A percentile compares a stretch with the other conserved stretches of the same genome.
Evolutionary conservation across 257 asterid species (phyloP).

Genomic region (Plantago elongata): DNA sequence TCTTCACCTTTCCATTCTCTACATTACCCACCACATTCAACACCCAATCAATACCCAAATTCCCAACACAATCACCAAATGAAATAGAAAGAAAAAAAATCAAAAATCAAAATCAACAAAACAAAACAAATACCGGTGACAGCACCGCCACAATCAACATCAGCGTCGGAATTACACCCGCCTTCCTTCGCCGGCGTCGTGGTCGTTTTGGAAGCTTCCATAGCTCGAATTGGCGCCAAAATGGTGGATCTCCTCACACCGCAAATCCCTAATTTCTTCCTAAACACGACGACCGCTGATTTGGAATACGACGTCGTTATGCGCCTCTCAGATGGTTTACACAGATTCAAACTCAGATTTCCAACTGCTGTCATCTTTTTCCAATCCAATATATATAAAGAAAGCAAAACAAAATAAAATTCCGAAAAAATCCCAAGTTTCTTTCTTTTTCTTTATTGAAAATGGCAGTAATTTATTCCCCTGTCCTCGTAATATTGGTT

Average conservation of each 20-base stretch:
- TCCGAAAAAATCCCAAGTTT: neutral
- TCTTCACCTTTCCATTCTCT: conserved; percentile 44
- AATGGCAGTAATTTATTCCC: neutral
- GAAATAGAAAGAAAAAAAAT: no score
- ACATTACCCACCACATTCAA: neutral
- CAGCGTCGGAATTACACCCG: conserved; percentile 14
- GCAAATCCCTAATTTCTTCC: conserved; percentile 22
- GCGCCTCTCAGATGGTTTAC: conserved; percentile 19
- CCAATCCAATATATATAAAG: neutral
- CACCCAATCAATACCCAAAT: neutral
- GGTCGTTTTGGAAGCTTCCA: conserved; percentile 51
- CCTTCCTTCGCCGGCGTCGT: conserved; percentile 30
- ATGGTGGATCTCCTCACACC: conserved; percentile 37
- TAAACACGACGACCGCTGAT: conserved; percentile 22
- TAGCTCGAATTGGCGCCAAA: conserved; percentile 53
- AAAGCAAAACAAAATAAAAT: neutral
- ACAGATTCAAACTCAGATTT: conserved; percentile 19
- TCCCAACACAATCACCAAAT: neutral
- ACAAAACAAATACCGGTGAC: conserved; percentile 20
- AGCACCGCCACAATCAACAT: conserved; percentile 32
- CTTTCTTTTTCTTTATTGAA: neutral
- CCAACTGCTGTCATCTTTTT: conserved; percentile 35
- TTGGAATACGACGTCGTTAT: conserved; percentile 22
- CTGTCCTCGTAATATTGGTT: no score
- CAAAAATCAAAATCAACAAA: neutral